Evolutionary conservation across 2,329 filamentous ascomycete species (phyloP).

Genomic region (Blastomyces emzantsi): DNA sequence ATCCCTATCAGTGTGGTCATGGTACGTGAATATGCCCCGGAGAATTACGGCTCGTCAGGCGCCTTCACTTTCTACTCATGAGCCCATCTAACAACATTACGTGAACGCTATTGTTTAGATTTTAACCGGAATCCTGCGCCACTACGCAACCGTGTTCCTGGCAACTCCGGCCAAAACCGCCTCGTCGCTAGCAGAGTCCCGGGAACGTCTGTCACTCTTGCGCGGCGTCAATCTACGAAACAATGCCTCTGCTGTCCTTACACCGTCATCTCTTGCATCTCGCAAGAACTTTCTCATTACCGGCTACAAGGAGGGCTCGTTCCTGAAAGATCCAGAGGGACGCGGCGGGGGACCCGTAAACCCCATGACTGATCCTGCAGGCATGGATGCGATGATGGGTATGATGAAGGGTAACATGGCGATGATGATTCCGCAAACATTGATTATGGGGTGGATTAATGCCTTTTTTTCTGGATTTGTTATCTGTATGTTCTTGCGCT

Average conservation of each 20-base stretch:
- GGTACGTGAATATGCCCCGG: constrained; percentile 42
- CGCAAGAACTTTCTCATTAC: constrained; percentile 74
- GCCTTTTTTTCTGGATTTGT: constrained; percentile 98
- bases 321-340: constrained; percentile 78
- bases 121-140: constrained; percentile 86
- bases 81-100: background rate
- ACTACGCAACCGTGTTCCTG: constrained; percentile 92
- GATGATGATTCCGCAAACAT: constrained; percentile 97
- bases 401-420: constrained; percentile 99
- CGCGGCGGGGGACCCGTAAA: constrained; percentile 84
- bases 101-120: constrained; percentile 45
- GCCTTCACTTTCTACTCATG: constrained; percentile 3
- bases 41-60: background rate
- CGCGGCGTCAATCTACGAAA: constrained; percentile 75
- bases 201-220: constrained; percentile 76
- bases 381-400: constrained; percentile 99
- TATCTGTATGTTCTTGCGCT: constrained; percentile 57
- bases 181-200: constrained; percentile 50
- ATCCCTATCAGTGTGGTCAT: constrained; percentile 97
- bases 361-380: constrained; percentile 87
- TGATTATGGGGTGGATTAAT: constrained; percentile 99
- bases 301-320: constrained; percentile 76
- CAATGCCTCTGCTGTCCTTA: constrained; percentile 74
- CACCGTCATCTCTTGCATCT: constrained; percentile 63
- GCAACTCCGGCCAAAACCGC: constrained; percentile 71